A percentile compares a stretch with the other conserved stretches of the same genome.
Evolutionary conservation across 495 filamentous ascomycete species (phyloP).

Genomic region (Trypethelium eluteriae): DNA sequence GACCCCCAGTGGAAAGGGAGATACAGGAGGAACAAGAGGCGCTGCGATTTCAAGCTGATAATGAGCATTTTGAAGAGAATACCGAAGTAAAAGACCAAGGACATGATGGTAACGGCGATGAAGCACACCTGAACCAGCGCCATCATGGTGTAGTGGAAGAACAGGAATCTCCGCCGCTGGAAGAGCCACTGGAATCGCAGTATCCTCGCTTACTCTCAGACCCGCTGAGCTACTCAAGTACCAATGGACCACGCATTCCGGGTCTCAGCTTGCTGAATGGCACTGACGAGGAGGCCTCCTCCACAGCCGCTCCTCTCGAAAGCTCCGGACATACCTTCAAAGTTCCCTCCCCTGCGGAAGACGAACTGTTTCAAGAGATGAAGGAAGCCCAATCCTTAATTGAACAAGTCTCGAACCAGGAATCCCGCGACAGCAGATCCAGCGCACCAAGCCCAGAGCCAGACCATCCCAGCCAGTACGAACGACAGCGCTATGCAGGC

Average conservation of each 20-base stretch:
- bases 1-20: neutral
- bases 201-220: neutral
- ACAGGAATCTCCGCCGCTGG: neutral
- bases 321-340: neutral
- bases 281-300: neutral
- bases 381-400: neutral
- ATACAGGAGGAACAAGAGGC: neutral
- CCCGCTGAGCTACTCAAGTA: neutral
- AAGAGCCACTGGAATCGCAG: neutral
- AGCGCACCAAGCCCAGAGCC: neutral
- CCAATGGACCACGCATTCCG: neutral
- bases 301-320: neutral
- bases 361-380: neutral
- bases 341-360: neutral
- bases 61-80: neutral
- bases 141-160: neutral
- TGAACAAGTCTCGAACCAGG: neutral
- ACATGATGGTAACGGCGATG: neutral
- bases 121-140: neutral
- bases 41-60: neutral
- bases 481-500: neutral
- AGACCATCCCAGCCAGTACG: neutral
- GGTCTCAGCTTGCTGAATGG: neutral
- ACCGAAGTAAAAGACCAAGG: neutral
- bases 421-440: neutral